phyloP scores from a whole-genome alignment of 2,329 filamentous ascomycete species.

The Colletotrichum sp. region DNA sequence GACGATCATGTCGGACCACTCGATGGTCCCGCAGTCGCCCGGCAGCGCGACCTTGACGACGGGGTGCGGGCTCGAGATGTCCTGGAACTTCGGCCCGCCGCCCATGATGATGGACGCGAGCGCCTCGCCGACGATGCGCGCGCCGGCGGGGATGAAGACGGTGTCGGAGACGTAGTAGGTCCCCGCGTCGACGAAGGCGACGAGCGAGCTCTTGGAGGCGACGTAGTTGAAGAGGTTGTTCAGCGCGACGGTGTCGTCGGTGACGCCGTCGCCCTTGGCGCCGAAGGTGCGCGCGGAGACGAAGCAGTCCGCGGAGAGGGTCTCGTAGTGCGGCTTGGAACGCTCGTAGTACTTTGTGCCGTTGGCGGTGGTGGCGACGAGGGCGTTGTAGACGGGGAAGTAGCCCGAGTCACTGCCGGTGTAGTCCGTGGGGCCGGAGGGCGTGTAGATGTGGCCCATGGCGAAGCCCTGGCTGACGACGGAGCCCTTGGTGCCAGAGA shows the following conservation, averaged over 20 bases:
- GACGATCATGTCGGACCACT: slow-evolving; percentile 76
- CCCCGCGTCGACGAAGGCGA: slow-evolving; percentile 68
- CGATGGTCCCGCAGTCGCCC: slow-evolving; percentile 69
- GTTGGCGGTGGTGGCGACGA: slow-evolving; percentile 48
- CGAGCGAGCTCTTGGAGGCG: slow-evolving; percentile 53
- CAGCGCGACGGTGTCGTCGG: slow-evolving; percentile 77
- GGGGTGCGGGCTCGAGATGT: slow-evolving; percentile 63
- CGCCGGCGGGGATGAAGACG: slow-evolving; percentile 49
- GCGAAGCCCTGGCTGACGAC: slow-evolving; percentile 60
- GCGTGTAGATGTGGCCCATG: slow-evolving; percentile 67
- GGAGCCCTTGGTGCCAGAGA: slow-evolving; percentile 55
- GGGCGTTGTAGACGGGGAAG: slow-evolving; percentile 52
- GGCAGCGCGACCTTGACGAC: slow-evolving; percentile 70
- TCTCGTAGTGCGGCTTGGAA: slow-evolving; percentile 78
- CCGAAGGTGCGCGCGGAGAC: slow-evolving; percentile 71
- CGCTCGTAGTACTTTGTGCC: slow-evolving; percentile 68
- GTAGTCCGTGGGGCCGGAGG: slow-evolving; percentile 46
- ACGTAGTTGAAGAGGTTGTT: slow-evolving; percentile 64
- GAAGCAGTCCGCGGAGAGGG: slow-evolving; percentile 63
- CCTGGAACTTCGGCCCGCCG: slow-evolving; percentile 59
- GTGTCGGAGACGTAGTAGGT: slow-evolving; percentile 66
- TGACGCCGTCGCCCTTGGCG: slow-evolving; percentile 73
- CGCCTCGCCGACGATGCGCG: slow-evolving; percentile 66
- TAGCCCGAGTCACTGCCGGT: slow-evolving; percentile 52
- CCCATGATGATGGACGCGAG: slow-evolving; percentile 60